Conservation (phyloP, 176 grass and related monocot species). For the Thalia dealbata region DNA sequence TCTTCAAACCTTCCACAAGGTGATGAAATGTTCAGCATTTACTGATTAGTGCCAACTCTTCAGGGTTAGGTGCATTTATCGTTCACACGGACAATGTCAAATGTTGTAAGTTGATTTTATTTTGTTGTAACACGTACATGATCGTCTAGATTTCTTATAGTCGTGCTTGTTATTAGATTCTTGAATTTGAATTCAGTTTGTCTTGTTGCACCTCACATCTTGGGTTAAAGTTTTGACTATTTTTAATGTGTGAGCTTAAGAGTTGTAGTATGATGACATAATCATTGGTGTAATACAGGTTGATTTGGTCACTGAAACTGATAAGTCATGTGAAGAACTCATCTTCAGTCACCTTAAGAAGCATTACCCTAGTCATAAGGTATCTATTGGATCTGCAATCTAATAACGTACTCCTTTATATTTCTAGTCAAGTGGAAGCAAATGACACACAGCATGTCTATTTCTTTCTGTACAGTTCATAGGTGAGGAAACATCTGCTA, state of each 20-base stretch:
- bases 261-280: neutral
- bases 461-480: conserved; percentile 41
- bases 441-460: neutral
- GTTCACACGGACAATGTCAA: too few relatives aligned
- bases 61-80: too few relatives aligned
- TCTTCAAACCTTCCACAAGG: too few relatives aligned
- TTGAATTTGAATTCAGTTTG: too few relatives aligned
- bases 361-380: conserved; percentile 76
- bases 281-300: conserved; percentile 33
- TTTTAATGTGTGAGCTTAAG: neutral
- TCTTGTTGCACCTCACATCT: too few relatives aligned
- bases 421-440: too few relatives aligned
- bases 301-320: conserved; percentile 98
- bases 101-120: too few relatives aligned
- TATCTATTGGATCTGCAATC: neutral
- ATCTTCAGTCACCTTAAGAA: conserved; percentile 79
- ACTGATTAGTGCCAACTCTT: too few relatives aligned
- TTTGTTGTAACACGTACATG: too few relatives aligned
- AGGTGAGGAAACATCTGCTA: conserved; percentile 85
- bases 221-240: neutral
- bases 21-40: too few relatives aligned
- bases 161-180: too few relatives aligned
- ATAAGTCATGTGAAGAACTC: conserved; percentile 92
- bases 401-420: neutral
- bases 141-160: too few relatives aligned